Percentiles rank a stretch among this genome's conserved stretches.
phyloP scores from a whole-genome alignment of 1,284 basidiomycete genomes.

The Malassezia obtusa region DNA sequence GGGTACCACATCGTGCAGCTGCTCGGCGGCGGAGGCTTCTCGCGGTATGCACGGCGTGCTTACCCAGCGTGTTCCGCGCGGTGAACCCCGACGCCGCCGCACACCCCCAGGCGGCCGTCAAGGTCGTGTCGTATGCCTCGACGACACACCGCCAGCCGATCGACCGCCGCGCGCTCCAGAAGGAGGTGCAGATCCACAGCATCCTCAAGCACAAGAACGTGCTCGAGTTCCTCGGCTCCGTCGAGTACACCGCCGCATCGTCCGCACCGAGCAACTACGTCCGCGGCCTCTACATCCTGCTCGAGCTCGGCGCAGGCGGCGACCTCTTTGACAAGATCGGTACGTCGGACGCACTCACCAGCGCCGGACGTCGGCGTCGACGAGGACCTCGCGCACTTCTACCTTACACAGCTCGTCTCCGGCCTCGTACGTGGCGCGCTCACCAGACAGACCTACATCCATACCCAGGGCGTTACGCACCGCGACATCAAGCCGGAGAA shows the following conservation, averaged over 20 bases:
- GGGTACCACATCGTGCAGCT: slow-evolving; percentile 43
- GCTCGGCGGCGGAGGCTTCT: slow-evolving; percentile 46
- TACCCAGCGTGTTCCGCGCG: slow-evolving; percentile 40
- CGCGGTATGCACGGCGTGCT: slow-evolving; percentile 11
- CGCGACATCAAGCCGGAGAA: slow-evolving; percentile 52
- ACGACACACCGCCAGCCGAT: slow-evolving; percentile 32
- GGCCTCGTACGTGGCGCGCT: slow-evolving; percentile 56
- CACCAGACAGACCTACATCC: slow-evolving; percentile 56
- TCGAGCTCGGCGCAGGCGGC: slow-evolving; percentile 85
- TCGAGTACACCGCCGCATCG: slow-evolving; percentile 32
- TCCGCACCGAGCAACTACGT: slow-evolving; percentile 35
- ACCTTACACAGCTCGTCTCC: slow-evolving; percentile 76
- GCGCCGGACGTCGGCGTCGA: slow-evolving; percentile 73
- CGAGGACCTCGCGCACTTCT: slow-evolving; percentile 79
- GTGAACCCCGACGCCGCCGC: slow-evolving; percentile 25
- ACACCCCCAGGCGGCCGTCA: slow-evolving; percentile 41
- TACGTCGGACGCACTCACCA: slow-evolving; percentile 49
- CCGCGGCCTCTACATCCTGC: slow-evolving; percentile 69
- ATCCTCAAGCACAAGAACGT: slow-evolving; percentile 72
- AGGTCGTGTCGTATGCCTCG: slow-evolving; percentile 43
- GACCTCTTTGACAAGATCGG: slow-evolving; percentile 98
- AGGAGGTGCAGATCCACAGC: slow-evolving; percentile 84
- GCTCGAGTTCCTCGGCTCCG: slow-evolving; percentile 69
- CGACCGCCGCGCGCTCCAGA: slow-evolving; percentile 53
- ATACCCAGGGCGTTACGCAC: slow-evolving; percentile 56